Evolutionary conservation across 2,329 filamentous ascomycete genomes (phyloP).

Genomic region (Penicillium nordicum): DNA sequence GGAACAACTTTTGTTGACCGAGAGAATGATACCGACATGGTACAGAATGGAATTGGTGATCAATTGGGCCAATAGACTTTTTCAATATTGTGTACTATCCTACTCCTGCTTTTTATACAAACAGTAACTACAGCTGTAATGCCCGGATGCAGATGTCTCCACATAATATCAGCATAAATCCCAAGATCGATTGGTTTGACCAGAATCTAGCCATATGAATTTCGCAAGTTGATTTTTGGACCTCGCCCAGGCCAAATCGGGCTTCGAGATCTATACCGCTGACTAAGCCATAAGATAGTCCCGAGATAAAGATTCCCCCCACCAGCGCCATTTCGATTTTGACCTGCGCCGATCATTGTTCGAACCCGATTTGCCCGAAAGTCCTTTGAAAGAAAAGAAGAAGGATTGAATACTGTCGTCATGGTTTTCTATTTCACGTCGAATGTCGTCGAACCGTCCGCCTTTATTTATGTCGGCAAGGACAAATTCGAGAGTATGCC

Average conservation of each 20-base stretch:
- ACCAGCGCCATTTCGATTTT: not conserved
- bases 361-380: not conserved
- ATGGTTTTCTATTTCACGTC: conserved; percentile 99
- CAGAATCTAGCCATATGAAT: not conserved
- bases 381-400: not conserved
- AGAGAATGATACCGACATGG: not conserved
- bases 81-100: not conserved
- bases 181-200: not conserved
- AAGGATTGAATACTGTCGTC: not conserved
- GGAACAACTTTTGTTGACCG: not conserved
- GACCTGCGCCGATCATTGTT: not conserved
- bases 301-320: conserved; percentile 1
- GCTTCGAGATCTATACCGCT: not conserved
- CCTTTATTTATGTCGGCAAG: conserved; percentile 93
- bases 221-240: not conserved
- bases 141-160: not conserved
- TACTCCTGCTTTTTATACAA: not conserved
- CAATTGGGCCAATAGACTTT: not conserved
- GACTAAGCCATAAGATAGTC: not conserved
- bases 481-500: conserved; percentile 95
- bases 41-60: not conserved
- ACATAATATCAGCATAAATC: not conserved
- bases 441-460: conserved; percentile 73
- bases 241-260: not conserved
- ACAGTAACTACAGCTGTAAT: not conserved